These are phyloP conservation scores for Penicillium capsulatum DNA, from an alignment of 2,329 filamentous ascomycete genomes.

Conservation along the genomic window DNA sequence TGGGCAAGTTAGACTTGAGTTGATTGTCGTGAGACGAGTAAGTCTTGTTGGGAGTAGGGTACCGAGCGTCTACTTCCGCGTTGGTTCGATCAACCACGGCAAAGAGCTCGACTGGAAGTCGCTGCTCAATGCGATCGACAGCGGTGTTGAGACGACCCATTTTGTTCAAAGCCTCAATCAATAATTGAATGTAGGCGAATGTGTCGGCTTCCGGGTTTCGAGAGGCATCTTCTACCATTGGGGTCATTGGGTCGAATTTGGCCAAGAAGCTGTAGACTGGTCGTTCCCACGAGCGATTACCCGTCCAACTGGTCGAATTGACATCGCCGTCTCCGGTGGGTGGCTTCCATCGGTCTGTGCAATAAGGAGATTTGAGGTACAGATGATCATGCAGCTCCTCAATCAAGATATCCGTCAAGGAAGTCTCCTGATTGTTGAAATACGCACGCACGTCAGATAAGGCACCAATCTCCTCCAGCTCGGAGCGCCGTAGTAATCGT, in stretches of 20 bases:
- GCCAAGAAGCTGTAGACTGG: slow-evolving; percentile 56
- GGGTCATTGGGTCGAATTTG: slow-evolving; percentile 50
- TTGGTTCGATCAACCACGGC: slow-evolving; percentile 92
- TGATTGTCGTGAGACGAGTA: slow-evolving; percentile 44
- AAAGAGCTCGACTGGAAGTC: slow-evolving; percentile 89
- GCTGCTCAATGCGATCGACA: slow-evolving; percentile 85
- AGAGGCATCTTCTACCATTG: slow-evolving; percentile 77
- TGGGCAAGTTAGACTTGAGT: slow-evolving; percentile 54
- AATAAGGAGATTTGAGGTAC: slow-evolving; percentile 96
- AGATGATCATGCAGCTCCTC: slow-evolving; percentile 96
- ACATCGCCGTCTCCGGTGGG: slow-evolving; percentile 47
- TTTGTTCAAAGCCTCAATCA: slow-evolving; percentile 86
- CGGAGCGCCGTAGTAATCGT: slow-evolving; percentile 75
- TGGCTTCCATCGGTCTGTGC: slow-evolving; percentile 89
- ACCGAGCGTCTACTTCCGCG: slow-evolving; percentile 84
- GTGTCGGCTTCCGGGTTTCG: slow-evolving; percentile 94
- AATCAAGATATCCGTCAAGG: slow-evolving; percentile 89
- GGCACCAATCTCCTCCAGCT: slow-evolving; percentile 86
- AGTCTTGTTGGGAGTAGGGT: slow-evolving; percentile 70
- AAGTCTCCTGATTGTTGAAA: slow-evolving; percentile 86
- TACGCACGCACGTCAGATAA: slow-evolving; percentile 82
- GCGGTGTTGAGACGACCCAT: slow-evolving; percentile 80
- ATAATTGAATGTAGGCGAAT: slow-evolving; percentile 82
- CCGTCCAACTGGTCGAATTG: slow-evolving; percentile 24
- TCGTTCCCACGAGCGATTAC: slow-evolving; percentile 48